Conservation (phyloP, 352 stramenopile species). For the Hyaloperonospora brassicae region DNA sequence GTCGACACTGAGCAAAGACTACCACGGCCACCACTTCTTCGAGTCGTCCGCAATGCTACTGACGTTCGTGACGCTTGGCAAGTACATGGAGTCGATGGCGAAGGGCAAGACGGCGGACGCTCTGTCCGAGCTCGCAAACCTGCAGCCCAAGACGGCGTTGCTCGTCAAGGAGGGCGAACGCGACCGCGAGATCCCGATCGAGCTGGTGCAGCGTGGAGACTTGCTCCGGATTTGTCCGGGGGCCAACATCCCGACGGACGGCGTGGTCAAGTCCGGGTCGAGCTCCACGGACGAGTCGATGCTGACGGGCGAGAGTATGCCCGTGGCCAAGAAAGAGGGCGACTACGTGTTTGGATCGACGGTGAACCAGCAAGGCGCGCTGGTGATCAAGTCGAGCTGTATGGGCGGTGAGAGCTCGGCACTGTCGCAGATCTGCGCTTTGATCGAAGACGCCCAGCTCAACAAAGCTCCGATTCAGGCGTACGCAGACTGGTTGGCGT, state of each 20-base stretch:
- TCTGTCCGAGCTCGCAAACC: conserved; percentile 56
- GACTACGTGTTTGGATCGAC: conserved; percentile 84
- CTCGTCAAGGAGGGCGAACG: conserved; percentile 43
- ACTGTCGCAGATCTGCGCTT: conserved; percentile 65
- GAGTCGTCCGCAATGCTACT: conserved; percentile 82
- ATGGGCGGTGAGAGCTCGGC: conserved; percentile 61
- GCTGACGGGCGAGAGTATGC: conserved; percentile 84
- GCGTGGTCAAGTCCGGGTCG: conserved; percentile 60
- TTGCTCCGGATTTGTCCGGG: conserved; percentile 63
- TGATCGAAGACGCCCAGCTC: conserved; percentile 84
- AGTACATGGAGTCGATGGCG: conserved; percentile 85
- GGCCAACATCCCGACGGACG: conserved; percentile 74
- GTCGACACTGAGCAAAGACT: conserved; percentile 46
- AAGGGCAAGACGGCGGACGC: conserved; percentile 81
- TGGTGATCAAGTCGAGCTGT: conserved; percentile 79
- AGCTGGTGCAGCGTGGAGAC: conserved; percentile 78
- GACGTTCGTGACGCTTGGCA: conserved; percentile 81
- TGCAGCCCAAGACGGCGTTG: conserved; percentile 74
- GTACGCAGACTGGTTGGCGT: conserved; percentile 49
- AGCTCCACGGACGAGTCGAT: conserved; percentile 73
- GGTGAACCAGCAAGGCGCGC: conserved; percentile 74
- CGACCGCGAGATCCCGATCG: conserved; percentile 71
- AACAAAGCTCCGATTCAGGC: conserved; percentile 86
- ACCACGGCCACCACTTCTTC: conserved; percentile 84
- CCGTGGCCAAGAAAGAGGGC: conserved; percentile 65